Percentiles rank a stretch among this genome's conserved stretches.
Evolutionary conservation across 345 rosid genomes (phyloP).

Genomic region (Camelina laxa): DNA sequence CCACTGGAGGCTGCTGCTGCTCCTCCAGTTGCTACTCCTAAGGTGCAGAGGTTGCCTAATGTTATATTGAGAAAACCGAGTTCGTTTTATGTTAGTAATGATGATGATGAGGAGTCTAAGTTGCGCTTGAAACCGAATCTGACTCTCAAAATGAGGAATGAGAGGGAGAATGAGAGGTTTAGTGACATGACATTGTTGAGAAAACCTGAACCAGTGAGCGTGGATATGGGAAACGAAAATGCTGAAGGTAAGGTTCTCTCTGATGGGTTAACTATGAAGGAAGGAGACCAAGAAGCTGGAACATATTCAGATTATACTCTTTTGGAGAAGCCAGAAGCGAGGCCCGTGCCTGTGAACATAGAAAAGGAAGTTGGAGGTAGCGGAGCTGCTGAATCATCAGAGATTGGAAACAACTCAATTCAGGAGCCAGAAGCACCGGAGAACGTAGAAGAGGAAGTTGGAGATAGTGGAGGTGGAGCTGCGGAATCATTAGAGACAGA

Average conservation of each 20-base stretch:
- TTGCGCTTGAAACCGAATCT: constrained; percentile 68
- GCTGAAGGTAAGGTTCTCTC: constrained; percentile 25
- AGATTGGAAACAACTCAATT: constrained; percentile 32
- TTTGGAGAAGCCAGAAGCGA: constrained; percentile 55
- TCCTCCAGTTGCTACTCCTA: constrained; percentile 35
- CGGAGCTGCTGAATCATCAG: constrained; percentile 27
- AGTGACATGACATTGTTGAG: constrained; percentile 83
- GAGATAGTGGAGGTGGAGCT: constrained; percentile 19
- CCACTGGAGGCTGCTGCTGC: constrained; percentile 40
- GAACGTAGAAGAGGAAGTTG: constrained; percentile 38
- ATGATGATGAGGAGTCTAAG: constrained; percentile 60
- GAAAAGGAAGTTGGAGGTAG: constrained; percentile 37
- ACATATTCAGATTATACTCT: constrained; percentile 53
- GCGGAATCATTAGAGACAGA: constrained; percentile 37
- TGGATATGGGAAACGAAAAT: constrained; percentile 39
- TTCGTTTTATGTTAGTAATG: constrained; percentile 58
- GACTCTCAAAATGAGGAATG: constrained; percentile 66
- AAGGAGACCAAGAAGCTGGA: constrained; percentile 42
- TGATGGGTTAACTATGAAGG: constrained; percentile 29
- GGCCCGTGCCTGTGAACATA: constrained; percentile 34
- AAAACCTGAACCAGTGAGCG: constrained; percentile 53
- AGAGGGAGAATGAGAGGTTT: constrained; percentile 59
- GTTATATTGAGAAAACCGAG: constrained; percentile 85
- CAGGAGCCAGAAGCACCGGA: constrained; percentile 54
- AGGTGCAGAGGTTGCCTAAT: constrained; percentile 63